A percentile compares a stretch with the other conserved stretches of the same genome.
Conservation (phyloP, 129 eudicot genomes). For the Rutidosis leptorrhynchoides region DNA sequence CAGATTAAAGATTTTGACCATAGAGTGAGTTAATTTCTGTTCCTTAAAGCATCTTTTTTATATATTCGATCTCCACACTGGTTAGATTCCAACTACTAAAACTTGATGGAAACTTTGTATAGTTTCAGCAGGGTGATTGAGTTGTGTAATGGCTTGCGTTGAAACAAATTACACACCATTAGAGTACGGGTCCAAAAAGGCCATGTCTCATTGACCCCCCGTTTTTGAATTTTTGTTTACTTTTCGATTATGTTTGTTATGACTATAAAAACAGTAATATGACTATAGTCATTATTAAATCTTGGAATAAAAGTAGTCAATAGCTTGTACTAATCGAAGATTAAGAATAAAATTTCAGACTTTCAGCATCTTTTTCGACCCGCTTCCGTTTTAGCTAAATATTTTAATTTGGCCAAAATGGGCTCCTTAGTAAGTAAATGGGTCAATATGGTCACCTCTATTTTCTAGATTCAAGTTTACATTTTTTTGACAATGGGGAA, state of each 20-base stretch:
- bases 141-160: background rate
- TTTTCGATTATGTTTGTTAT: background rate
- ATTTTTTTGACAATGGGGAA: background rate
- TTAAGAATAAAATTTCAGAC: background rate
- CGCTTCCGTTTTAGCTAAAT: background rate
- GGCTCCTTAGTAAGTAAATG: background rate
- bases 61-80: background rate
- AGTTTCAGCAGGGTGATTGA: background rate
- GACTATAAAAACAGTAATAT: no score
- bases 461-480: conserved; percentile 3
- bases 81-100: background rate
- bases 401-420: background rate
- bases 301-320: background rate
- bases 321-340: conserved; percentile 4
- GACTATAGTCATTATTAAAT: background rate
- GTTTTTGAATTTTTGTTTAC: background rate
- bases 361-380: background rate
- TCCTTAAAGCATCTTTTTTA: background rate
- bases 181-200: background rate
- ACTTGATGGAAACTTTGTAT: background rate
- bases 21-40: conserved; percentile 46
- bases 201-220: background rate
- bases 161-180: background rate
- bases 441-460: background rate
- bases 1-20: conserved; percentile 56